Percentiles rank a stretch among this genome's conserved stretches.
phyloP scores from a whole-genome alignment of 768 basidiomycete genomes.

The Kwoniella mangroviensis region DNA sequence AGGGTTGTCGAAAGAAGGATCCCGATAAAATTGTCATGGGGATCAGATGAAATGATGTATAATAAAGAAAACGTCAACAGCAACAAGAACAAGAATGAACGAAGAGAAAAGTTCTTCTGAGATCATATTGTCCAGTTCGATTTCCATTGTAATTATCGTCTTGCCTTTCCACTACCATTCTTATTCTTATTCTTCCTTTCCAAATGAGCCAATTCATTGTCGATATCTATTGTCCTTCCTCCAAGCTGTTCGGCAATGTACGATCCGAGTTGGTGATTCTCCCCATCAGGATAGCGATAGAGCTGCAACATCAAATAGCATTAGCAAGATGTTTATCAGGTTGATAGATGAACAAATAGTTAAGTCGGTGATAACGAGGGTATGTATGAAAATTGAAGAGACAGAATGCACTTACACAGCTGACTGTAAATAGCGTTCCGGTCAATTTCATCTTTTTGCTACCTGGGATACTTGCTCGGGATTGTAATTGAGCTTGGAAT shows the following conservation, averaged over 20 bases:
- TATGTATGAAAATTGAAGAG: background rate
- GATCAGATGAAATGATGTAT: background rate
- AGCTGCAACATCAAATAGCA: background rate
- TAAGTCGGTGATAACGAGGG: no score
- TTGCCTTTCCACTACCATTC: background rate
- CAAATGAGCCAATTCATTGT: background rate
- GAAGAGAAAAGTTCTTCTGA: no score
- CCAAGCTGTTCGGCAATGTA: conserved; percentile 10
- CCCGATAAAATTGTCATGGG: no score
- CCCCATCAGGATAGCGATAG: conserved; percentile 6
- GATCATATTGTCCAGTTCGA: background rate
- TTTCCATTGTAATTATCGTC: background rate
- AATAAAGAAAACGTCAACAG: background rate
- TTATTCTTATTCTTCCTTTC: background rate
- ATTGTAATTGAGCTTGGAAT: background rate
- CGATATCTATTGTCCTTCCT: background rate
- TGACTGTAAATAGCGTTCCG: conserved; percentile 2
- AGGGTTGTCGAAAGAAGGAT: no score
- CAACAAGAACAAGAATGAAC: no score
- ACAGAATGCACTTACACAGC: conserved; percentile 4
- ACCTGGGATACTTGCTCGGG: background rate
- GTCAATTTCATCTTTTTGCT: background rate
- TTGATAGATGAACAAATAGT: no score
- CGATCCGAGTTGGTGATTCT: conserved; percentile 4
- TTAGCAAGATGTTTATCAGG: no score